phyloP scores from a whole-genome alignment of 164 flowering plant species.

The Tetrastigma voinierianum region DNA sequence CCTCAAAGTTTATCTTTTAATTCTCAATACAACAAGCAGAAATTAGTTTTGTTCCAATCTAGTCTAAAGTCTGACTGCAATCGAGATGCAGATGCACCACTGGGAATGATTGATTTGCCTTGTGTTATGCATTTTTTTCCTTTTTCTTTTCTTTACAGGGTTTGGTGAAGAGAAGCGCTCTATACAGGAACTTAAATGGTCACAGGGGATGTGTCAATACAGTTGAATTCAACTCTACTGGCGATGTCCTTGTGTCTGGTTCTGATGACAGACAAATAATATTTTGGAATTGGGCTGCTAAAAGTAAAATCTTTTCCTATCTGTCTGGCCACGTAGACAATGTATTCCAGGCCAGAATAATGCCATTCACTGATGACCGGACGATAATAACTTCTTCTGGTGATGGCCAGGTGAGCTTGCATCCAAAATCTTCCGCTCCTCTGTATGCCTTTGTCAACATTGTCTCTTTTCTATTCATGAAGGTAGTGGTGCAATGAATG shows the following conservation, averaged over 20 bases:
- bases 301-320: constrained; percentile 35
- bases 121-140: not conserved
- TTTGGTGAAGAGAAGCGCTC: constrained; percentile 37
- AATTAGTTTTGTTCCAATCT: too few species aligned
- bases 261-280: constrained; percentile 65
- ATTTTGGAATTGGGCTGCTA: constrained; percentile 60
- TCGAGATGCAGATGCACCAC: too few species aligned
- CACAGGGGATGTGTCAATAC: constrained; percentile 73
- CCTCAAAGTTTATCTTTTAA: too few species aligned
- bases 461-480: too few species aligned
- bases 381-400: constrained; percentile 60
- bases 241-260: constrained; percentile 68
- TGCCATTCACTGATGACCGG: constrained; percentile 71
- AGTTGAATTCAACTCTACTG: constrained; percentile 58
- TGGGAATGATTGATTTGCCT: not conserved
- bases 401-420: constrained; percentile 63
- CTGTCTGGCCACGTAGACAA: constrained; percentile 60
- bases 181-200: constrained; percentile 48
- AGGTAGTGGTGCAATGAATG: too few species aligned
- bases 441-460: too few species aligned
- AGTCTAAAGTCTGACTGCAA: too few species aligned
- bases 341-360: constrained; percentile 56
- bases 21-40: too few species aligned
- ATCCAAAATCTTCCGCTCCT: not conserved
- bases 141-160: constrained; percentile 31